These are phyloP conservation scores for Paraphoma sp. DNA, from an alignment of 2,329 filamentous ascomycete species.

Conservation along the genomic window DNA sequence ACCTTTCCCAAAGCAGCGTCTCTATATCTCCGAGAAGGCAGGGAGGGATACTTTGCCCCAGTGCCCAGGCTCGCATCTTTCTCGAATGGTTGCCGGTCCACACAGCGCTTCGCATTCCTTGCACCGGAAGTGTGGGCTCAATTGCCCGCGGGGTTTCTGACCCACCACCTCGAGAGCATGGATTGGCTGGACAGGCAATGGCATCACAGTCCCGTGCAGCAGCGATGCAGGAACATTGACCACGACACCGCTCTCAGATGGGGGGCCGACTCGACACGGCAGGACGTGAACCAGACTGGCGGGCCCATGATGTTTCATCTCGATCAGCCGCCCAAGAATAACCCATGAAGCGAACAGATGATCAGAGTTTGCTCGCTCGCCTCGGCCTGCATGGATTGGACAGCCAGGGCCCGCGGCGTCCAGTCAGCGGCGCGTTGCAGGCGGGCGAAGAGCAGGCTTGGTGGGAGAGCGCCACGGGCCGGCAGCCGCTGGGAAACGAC, in stretches of 20 bases:
- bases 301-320: constrained; percentile 50
- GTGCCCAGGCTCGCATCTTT: constrained; percentile 44
- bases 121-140: constrained; percentile 39
- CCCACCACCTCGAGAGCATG: constrained; percentile 22
- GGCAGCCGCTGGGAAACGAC: constrained; percentile 38
- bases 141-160: constrained; percentile 26
- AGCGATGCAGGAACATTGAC: constrained; percentile 52
- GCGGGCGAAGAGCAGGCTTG: constrained; percentile 32
- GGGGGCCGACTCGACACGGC: constrained; percentile 46
- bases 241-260: constrained; percentile 45
- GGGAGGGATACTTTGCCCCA: constrained; percentile 46
- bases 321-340: constrained; percentile 45
- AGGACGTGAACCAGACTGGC: constrained; percentile 36
- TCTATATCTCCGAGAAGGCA: constrained; percentile 51
- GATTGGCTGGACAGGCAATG: constrained; percentile 41
- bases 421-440: constrained; percentile 33
- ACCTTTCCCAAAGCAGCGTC: constrained; percentile 49
- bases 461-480: constrained; percentile 40
- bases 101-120: constrained; percentile 48
- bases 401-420: constrained; percentile 30
- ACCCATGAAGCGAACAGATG: constrained; percentile 47
- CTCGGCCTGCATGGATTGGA: constrained; percentile 30
- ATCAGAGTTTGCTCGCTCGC: constrained; percentile 41
- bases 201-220: constrained; percentile 48
- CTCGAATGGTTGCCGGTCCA: constrained; percentile 44